Evolutionary conservation across 2,329 filamentous ascomycete genomes (phyloP).

Genomic region (Colletotrichum shisoi): DNA sequence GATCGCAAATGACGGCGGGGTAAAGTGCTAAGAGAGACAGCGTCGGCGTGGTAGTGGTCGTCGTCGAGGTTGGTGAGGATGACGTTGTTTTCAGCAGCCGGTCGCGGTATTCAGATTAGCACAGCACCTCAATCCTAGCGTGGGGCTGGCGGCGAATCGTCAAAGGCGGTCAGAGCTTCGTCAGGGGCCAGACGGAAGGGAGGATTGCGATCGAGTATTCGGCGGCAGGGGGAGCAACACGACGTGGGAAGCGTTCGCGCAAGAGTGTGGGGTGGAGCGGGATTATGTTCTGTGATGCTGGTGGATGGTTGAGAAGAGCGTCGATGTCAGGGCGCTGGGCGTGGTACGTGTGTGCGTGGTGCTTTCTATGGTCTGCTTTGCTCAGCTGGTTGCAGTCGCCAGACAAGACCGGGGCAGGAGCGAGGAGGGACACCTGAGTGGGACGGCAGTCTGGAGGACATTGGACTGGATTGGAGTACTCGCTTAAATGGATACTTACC

Average conservation of each 20-base stretch:
- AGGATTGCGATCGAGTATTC: constrained; percentile 23
- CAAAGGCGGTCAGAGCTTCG: constrained; percentile 39
- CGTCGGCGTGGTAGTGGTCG: constrained; percentile 19
- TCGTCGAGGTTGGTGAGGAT: constrained; percentile 28
- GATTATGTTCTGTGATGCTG: constrained; percentile 32
- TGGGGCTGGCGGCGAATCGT: constrained; percentile 39
- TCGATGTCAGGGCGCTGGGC: constrained; percentile 28
- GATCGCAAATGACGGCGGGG: constrained; percentile 38
- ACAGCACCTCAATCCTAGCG: constrained; percentile 38
- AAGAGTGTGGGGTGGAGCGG: constrained; percentile 27
- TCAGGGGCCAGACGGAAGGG: constrained; percentile 26
- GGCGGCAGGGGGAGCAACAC: constrained; percentile 12
- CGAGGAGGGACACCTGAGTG: background rate
- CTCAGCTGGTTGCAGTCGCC: constrained; percentile 27
- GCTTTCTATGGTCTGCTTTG: constrained; percentile 13
- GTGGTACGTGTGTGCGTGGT: constrained; percentile 19
- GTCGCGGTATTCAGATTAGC: constrained; percentile 37
- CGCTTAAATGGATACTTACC: constrained; percentile 29
- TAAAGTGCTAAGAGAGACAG: constrained; percentile 32
- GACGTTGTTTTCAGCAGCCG: constrained; percentile 38
- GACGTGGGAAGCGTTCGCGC: constrained; percentile 19
- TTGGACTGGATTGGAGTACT: constrained; percentile 24
- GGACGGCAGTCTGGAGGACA: constrained; percentile 17
- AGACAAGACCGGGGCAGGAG: constrained; percentile 15
- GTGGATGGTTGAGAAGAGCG: constrained; percentile 25